A percentile compares a stretch with the other conserved stretches of the same genome.
phyloP scores from a whole-genome alignment of 1,284 basidiomycete genomes.

The Termitomyces sp. region DNA sequence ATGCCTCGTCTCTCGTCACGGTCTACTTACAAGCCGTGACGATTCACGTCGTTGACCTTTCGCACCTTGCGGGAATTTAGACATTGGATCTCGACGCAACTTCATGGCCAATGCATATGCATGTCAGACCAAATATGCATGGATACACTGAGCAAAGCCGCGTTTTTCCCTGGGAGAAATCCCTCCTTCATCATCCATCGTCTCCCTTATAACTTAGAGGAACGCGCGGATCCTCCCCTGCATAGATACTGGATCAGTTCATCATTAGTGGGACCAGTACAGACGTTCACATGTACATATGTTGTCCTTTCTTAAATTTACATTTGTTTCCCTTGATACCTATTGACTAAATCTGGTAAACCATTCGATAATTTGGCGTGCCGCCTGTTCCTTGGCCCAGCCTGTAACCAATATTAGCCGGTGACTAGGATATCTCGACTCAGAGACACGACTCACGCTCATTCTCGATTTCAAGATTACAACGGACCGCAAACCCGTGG shows the following conservation, averaged over 20 bases:
- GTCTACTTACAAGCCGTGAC: neutral
- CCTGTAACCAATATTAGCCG: constrained; percentile 26
- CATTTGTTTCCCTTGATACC: neutral
- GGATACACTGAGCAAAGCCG: neutral
- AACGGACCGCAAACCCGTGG: constrained; percentile 42
- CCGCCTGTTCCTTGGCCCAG: constrained; percentile 59
- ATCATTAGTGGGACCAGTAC: neutral
- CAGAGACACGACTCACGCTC: constrained; percentile 32
- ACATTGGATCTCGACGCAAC: neutral
- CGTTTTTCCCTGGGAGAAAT: neutral
- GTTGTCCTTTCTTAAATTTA: neutral
- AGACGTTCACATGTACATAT: neutral
- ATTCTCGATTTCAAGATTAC: constrained; percentile 31
- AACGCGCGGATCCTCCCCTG: neutral
- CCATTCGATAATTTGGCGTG: constrained; percentile 40
- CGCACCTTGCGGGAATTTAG: neutral
- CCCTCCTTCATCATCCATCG: neutral
- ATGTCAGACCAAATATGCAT: neutral
- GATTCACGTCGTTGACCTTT: neutral
- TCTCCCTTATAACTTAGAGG: neutral
- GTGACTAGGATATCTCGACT: neutral
- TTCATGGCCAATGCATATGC: neutral
- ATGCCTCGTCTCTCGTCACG: neutral
- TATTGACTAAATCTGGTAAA: constrained; percentile 33
- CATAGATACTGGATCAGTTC: neutral